Conservation (phyloP, 169 alveolate genomes). For the Besnoitia besnoiti region DNA sequence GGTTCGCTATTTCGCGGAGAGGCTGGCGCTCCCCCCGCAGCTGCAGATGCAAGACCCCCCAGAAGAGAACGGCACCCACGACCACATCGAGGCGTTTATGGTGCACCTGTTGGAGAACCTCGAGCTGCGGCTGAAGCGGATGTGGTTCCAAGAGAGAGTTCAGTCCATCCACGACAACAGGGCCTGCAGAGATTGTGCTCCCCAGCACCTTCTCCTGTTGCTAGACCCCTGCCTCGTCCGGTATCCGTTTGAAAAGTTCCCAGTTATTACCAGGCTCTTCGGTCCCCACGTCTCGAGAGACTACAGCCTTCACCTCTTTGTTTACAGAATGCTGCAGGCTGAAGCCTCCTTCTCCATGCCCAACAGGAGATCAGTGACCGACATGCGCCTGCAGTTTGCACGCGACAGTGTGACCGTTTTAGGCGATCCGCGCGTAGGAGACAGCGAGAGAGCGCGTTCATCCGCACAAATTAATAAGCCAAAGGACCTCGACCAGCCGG, state of each 20-base stretch:
- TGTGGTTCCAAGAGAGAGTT: neutral
- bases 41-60: neutral
- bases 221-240: slow-evolving; percentile 6
- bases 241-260: neutral
- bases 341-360: neutral
- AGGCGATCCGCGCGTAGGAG: neutral
- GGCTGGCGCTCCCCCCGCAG: neutral
- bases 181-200: neutral
- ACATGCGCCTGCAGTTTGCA: neutral
- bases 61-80: neutral
- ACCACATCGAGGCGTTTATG: neutral
- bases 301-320: slow-evolving; percentile 34
- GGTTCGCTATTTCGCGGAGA: slow-evolving; percentile 12
- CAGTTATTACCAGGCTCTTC: neutral
- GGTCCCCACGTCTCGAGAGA: slow-evolving; percentile 15
- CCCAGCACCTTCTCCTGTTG: slow-evolving; percentile 22
- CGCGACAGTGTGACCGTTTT: neutral
- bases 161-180: neutral
- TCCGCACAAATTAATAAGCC: neutral
- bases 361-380: neutral
- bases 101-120: neutral
- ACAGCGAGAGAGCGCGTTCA: neutral
- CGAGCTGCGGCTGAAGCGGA: neutral
- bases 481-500: neutral
- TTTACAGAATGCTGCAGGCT: neutral